phyloP scores from a whole-genome alignment of 2,329 filamentous ascomycete genomes.

The Acarospora socialis region DNA sequence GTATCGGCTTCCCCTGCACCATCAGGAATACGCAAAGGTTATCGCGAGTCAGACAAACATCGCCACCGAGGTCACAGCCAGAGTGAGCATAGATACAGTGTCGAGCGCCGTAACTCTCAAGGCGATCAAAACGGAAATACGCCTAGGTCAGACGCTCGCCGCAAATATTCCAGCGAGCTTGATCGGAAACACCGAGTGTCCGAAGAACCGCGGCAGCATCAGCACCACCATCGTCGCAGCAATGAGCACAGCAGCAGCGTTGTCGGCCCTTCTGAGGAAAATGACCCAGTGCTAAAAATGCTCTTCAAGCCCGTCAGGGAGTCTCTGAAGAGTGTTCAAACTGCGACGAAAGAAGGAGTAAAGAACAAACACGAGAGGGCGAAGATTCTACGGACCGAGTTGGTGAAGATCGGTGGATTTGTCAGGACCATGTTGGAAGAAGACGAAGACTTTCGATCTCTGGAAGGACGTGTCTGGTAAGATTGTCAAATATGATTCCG shows the following conservation, averaged over 20 bases:
- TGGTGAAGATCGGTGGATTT: conserved; percentile 32
- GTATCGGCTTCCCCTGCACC: conserved; percentile 33
- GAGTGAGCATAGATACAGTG: too few relatives aligned
- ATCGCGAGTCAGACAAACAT: conserved; percentile 12
- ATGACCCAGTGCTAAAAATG: conserved; percentile 27
- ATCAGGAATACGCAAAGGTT: conserved; percentile 26
- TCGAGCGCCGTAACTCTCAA: conserved; percentile 10
- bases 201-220: conserved; percentile 24
- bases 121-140: conserved; percentile 20
- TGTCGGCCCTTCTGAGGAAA: conserved; percentile 12
- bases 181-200: conserved; percentile 21
- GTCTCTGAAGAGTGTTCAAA: conserved; percentile 20
- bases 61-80: conserved; percentile 10
- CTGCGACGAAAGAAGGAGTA: conserved; percentile 33
- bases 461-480: conserved; percentile 17
- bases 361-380: conserved; percentile 30
- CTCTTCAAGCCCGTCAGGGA: conserved; percentile 31
- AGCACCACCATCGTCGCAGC: conserved; percentile 15
- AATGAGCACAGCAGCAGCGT: conserved; percentile 19
- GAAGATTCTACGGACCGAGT: conserved; percentile 27
- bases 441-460: conserved; percentile 13
- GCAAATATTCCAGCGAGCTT: conserved; percentile 21
- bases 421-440: conserved; percentile 28
- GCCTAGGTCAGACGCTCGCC: conserved; percentile 26
- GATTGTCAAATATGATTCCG: neutral